Evolutionary conservation across 306 rosid genomes (phyloP), one percentile per base, ranked within the genome.

Genomic region (Fragaria nilgerrensis): DNA sequence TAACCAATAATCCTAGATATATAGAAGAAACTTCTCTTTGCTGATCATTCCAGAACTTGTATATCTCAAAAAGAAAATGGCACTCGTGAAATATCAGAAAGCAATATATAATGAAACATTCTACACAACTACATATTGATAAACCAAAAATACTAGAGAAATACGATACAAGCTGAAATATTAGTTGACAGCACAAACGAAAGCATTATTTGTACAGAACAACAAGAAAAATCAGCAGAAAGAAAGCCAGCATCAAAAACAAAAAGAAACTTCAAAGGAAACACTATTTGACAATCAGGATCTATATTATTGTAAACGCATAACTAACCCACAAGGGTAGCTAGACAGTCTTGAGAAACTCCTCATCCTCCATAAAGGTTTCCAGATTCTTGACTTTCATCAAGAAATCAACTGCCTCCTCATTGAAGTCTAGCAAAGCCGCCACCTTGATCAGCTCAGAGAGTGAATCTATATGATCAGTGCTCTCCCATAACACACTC

Each of bases 341-440:
- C 74, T 89, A 88, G 16, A 83, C 73, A n/a, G 83, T 70, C n/a
- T 80, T 68, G 73, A 90, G 85, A 79, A 90, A 90, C 34, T 81
- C 77, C 59, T 84, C 92, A 75, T 93, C 98, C 85, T 89, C 96
- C 72, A 17, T 5, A 80, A 88, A 87, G 47, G 83, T 82, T 73
- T 90, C 90, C 85, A 93, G 53, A 73, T 90, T 87, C 78, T 81
- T 89, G 62, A 87, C 86, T 78, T 87, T 86, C 96, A 93, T 85
- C 17, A 88, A 74, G 73, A 88, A 89, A 0, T 71, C 78, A 52
- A 93, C 75, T 1, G 78, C 93, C 44, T 80, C 90, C 50, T 81
- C 87, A 34, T 93, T 70, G 72, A 91, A 89, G 14, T 87, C 77
- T 52, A 89, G 70, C 19, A 88, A 48, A 81, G 76, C 83, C 3